Conservation (phyloP, 306 rosid genomes). For the Corylus avellana region DNA sequence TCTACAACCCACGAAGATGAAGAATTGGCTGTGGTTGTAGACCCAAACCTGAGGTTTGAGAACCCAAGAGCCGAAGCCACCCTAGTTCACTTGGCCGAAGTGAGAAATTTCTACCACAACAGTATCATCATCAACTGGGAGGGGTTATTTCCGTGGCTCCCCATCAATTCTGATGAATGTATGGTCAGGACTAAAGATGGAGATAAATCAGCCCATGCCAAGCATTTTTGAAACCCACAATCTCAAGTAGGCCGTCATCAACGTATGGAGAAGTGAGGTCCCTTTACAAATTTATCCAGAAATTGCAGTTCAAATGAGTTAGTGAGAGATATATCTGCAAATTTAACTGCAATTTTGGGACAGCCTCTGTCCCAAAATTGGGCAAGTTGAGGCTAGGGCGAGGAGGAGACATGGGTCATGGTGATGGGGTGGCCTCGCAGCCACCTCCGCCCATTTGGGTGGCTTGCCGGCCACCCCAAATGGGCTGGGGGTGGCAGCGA, state of each 20-base stretch:
- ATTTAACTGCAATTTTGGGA: background rate
- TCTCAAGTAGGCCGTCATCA: slow-evolving; percentile 87
- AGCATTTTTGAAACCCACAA: slow-evolving; percentile 87
- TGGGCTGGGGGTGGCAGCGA: no score
- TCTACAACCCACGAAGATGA: background rate
- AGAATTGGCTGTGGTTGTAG: background rate
- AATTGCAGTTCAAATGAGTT: background rate
- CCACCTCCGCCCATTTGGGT: no score
- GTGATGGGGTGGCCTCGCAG: no score
- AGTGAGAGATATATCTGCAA: background rate
- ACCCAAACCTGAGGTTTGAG: slow-evolving; percentile 28
- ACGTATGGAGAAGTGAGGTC: slow-evolving; percentile 79
- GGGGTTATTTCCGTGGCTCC: slow-evolving; percentile 97
- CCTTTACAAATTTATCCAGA: slow-evolving; percentile 49
- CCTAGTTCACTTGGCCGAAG: slow-evolving; percentile 61
- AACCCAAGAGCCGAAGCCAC: slow-evolving; percentile 6
- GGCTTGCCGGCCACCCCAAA: no score
- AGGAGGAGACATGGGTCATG: no score
- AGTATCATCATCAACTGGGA: slow-evolving; percentile 70
- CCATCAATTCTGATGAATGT: slow-evolving; percentile 93
- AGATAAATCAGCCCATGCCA: slow-evolving; percentile 78
- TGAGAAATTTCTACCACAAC: slow-evolving; percentile 79
- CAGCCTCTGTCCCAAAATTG: slow-evolving; percentile 44
- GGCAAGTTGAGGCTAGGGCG: slow-evolving; percentile 71
- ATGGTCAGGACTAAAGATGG: slow-evolving; percentile 29